Percentiles rank a stretch among this genome's conserved stretches.
These are phyloP conservation scores for Talaromyces marneffei DNA, from an alignment of 2,329 filamentous ascomycete genomes.

Conservation along the genomic window DNA sequence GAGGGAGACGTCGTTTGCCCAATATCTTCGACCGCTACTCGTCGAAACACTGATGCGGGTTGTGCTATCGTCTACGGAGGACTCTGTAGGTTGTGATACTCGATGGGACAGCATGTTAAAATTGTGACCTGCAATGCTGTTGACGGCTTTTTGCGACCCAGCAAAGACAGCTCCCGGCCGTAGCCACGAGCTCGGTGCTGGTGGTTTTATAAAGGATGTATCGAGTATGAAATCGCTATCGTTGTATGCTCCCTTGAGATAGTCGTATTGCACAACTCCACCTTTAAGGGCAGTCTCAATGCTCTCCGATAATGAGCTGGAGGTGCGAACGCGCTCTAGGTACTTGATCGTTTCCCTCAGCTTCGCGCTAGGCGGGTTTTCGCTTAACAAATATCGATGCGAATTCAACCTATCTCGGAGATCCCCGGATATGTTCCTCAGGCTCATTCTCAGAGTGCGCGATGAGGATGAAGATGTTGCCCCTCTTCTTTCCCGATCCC, in stretches of 20 bases:
- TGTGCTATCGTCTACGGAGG: slow-evolving; percentile 28
- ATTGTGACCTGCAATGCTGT: slow-evolving; percentile 20
- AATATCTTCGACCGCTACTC: slow-evolving; percentile 32
- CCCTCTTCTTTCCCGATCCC: slow-evolving; percentile 22
- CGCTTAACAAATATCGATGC: slow-evolving; percentile 32
- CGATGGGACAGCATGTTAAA: slow-evolving; percentile 18
- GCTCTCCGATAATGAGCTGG: slow-evolving; percentile 50
- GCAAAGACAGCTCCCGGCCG: slow-evolving; percentile 56
- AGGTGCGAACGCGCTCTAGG: slow-evolving; percentile 53
- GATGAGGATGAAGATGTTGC: slow-evolving; percentile 16
- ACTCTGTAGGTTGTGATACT: slow-evolving; percentile 28
- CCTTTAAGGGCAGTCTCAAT: slow-evolving; percentile 49
- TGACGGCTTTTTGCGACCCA: slow-evolving; percentile 55
- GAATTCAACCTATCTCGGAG: slow-evolving; percentile 32
- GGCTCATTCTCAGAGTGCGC: slow-evolving; percentile 29
- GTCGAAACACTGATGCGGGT: slow-evolving; percentile 34
- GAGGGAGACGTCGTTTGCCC: slow-evolving; percentile 24
- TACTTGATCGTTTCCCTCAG: slow-evolving; percentile 58
- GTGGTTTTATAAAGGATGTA: slow-evolving; percentile 45
- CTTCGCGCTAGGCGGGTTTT: slow-evolving; percentile 30
- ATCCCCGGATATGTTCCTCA: slow-evolving; percentile 29
- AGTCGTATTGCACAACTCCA: slow-evolving; percentile 49
- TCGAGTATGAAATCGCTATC: slow-evolving; percentile 55
- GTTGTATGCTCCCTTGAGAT: slow-evolving; percentile 42
- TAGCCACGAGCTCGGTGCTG: slow-evolving; percentile 56